These are phyloP conservation scores for Pythium guiyangense DNA, from an alignment of 352 stramenopile genomes.

Conservation along the genomic window DNA sequence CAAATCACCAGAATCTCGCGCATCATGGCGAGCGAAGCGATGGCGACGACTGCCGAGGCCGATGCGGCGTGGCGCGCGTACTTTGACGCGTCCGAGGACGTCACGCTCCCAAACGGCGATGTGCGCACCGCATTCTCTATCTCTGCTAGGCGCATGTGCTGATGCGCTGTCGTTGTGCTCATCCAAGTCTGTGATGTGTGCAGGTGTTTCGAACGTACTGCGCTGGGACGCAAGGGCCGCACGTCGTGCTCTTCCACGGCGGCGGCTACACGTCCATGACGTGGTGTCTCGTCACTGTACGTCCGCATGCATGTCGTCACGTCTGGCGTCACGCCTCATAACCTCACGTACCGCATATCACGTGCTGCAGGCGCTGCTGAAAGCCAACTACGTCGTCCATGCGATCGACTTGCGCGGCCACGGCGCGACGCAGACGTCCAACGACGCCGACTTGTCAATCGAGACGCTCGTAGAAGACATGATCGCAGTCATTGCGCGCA, in stretches of 20 bases:
- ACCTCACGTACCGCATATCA: neutral
- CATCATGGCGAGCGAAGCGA: neutral
- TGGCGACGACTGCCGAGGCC: neutral
- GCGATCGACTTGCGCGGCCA: conserved; percentile 84
- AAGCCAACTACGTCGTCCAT: conserved; percentile 71
- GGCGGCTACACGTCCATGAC: conserved; percentile 86
- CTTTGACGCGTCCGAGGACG: conserved; percentile 68
- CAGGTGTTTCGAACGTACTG: conserved; percentile 82
- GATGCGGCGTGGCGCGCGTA: conserved; percentile 46
- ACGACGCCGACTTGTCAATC: conserved; percentile 75
- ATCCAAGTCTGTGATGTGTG: neutral
- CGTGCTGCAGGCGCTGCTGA: conserved; percentile 52
- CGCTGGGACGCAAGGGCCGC: conserved; percentile 55
- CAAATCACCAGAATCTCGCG: no score
- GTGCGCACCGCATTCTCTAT: conserved; percentile 20
- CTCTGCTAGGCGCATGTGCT: neutral
- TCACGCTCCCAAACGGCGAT: conserved; percentile 57
- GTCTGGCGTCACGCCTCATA: neutral
- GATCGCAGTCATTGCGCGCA: conserved; percentile 43
- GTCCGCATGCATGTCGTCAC: neutral
- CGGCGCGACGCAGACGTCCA: conserved; percentile 48
- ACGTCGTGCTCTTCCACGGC: conserved; percentile 81
- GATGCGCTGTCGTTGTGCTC: neutral
- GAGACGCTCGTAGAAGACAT: conserved; percentile 68
- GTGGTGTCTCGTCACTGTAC: conserved; percentile 74